Evolutionary conservation across 805 yeast genomes (phyloP).

Genomic region (Candida yuanshanica): DNA sequence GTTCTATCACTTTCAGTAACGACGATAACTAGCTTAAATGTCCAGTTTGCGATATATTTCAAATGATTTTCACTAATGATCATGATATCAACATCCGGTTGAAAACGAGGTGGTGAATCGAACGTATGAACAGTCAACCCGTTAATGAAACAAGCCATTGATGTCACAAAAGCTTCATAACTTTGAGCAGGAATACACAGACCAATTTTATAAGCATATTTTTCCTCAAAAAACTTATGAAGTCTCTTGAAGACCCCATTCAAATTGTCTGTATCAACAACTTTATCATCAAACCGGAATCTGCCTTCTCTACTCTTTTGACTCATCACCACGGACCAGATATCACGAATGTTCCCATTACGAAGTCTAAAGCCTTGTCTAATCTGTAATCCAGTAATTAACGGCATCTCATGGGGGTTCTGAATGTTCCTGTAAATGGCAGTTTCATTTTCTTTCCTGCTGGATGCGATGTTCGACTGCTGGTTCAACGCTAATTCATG

Average conservation of each 20-base stretch:
- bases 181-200: slow-evolving; percentile 24
- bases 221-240: slow-evolving; percentile 15
- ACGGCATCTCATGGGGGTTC: slow-evolving; percentile 64
- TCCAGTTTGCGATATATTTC: slow-evolving; percentile 18
- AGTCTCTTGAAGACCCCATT: slow-evolving; percentile 27
- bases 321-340: slow-evolving; percentile 54
- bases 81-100: slow-evolving; percentile 26
- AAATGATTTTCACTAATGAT: slow-evolving; percentile 25
- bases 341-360: slow-evolving; percentile 70
- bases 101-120: slow-evolving; percentile 26
- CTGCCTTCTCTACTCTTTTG: slow-evolving; percentile 18
- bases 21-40: slow-evolving; percentile 30
- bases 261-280: slow-evolving; percentile 17
- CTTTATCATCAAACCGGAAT: slow-evolving; percentile 20
- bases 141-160: slow-evolving; percentile 39
- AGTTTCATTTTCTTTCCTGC: slow-evolving; percentile 62
- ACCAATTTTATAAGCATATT: slow-evolving; percentile 21
- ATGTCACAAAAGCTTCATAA: slow-evolving; percentile 31
- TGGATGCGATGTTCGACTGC: slow-evolving; percentile 62
- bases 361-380: slow-evolving; percentile 59
- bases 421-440: slow-evolving; percentile 73
- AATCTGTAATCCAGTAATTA: slow-evolving; percentile 64
- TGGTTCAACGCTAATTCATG: slow-evolving; percentile 49
- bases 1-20: slow-evolving; percentile 17
- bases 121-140: slow-evolving; percentile 37